A percentile compares a stretch with the other conserved stretches of the same genome.
phyloP scores from a whole-genome alignment of 371 early-diverging fungal species.

The Lichtheimia ramosa region DNA sequence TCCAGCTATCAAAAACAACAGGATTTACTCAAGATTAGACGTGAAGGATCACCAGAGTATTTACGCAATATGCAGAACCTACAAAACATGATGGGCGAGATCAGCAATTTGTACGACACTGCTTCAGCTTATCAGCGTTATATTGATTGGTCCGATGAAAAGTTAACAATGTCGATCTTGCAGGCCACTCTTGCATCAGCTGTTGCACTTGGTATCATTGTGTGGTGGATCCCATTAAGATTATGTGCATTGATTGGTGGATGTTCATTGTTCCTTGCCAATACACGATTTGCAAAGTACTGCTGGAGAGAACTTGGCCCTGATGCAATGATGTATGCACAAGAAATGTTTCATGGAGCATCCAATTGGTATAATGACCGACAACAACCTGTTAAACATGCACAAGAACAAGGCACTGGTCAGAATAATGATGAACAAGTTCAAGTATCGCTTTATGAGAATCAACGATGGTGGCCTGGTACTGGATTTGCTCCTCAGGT shows the following conservation, averaged over 20 bases:
- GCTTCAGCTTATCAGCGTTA: conserved; percentile 24
- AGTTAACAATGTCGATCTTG: conserved; percentile 32
- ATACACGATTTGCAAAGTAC: conserved; percentile 43
- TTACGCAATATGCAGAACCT: conserved; percentile 41
- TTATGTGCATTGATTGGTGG: conserved; percentile 28
- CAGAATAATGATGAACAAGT: conserved; percentile 3
- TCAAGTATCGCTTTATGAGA: conserved; percentile 40
- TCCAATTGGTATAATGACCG: conserved; percentile 22
- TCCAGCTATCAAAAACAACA: conserved; percentile 18
- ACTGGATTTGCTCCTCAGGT: conserved; percentile 47
- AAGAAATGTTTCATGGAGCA: conserved; percentile 14
- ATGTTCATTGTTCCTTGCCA: conserved; percentile 28
- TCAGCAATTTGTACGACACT: conserved; percentile 38
- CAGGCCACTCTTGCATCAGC: conserved; percentile 27
- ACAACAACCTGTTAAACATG: conserved; percentile 9
- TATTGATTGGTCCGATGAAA: conserved; percentile 42
- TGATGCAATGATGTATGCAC: conserved; percentile 19
- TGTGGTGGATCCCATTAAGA: conserved; percentile 36
- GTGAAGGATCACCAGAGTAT: conserved; percentile 45
- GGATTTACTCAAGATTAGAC: neutral
- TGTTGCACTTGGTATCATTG: conserved; percentile 10
- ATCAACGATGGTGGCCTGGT: conserved; percentile 47
- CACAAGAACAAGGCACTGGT: neutral
- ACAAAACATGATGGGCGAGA: conserved; percentile 54
- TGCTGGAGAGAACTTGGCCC: conserved; percentile 33